A percentile compares a stretch with the other conserved stretches of the same genome.
phyloP scores from a whole-genome alignment of 805 yeast species.

The Zygosaccharomyces lentus region DNA sequence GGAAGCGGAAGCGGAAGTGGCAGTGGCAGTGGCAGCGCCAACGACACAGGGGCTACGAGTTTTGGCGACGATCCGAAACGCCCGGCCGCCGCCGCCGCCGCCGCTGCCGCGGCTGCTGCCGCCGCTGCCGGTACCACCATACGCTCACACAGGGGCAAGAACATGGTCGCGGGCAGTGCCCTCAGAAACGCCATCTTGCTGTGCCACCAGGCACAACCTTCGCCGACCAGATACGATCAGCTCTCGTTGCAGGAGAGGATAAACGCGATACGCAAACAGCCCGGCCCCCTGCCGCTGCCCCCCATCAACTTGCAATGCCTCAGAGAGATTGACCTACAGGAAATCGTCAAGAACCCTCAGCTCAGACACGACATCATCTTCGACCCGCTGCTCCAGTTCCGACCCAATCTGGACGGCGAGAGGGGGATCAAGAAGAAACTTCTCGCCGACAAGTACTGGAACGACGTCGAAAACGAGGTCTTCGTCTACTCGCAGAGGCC shows the following conservation, averaged over 20 bases:
- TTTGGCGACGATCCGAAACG: slow-evolving; percentile 2
- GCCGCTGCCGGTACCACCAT: background rate
- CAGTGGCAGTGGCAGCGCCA: background rate
- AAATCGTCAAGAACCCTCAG: slow-evolving; percentile 86
- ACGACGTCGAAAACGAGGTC: slow-evolving; percentile 66
- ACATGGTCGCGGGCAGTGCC: background rate
- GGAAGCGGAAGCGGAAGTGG: background rate
- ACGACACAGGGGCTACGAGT: slow-evolving; percentile 4
- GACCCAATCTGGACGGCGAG: slow-evolving; percentile 90
- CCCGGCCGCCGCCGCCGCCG: background rate
- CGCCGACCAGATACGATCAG: slow-evolving; percentile 16
- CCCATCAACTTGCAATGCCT: slow-evolving; percentile 80
- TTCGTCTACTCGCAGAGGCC: slow-evolving; percentile 37
- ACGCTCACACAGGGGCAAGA: background rate
- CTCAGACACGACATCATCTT: slow-evolving; percentile 88
- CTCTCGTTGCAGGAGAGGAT: slow-evolving; percentile 27
- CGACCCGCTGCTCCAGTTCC: slow-evolving; percentile 86
- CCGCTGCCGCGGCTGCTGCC: background rate
- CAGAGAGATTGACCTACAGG: slow-evolving; percentile 81
- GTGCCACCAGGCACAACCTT: slow-evolving; percentile 17
- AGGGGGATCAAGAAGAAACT: slow-evolving; percentile 74
- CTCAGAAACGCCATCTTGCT: slow-evolving; percentile 18
- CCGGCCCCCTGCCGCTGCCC: slow-evolving; percentile 52
- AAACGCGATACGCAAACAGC: slow-evolving; percentile 19
- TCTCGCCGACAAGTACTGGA: slow-evolving; percentile 81